Evolutionary conservation across 306 rosid species (phyloP), one percentile per base, ranked within the genome.

Genomic region (Pyrus betulifolia): DNA sequence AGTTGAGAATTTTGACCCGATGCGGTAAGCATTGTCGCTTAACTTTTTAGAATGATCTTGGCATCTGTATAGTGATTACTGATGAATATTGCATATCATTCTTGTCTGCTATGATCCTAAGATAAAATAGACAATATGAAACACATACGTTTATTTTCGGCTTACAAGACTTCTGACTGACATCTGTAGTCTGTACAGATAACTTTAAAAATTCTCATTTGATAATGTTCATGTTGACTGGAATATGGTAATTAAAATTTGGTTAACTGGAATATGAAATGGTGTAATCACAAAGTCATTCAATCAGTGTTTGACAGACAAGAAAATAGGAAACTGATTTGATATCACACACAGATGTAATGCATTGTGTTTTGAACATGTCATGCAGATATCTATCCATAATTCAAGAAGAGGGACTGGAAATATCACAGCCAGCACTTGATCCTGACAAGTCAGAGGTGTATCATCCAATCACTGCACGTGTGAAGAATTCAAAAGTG

Each of bases 361-460:
- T 31, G 66, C 5, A 71, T 66, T 31, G 18, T 38, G 33, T 25
- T n/a, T 46, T 69, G 75, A 68, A 75, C 67, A 78, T 83, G 52
- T 83, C 35, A 80, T 67, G 67, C 72, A 94, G 98, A 83, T 94
- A 94, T 84, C 60, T 94, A 83, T 84, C 92, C n/a, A 84, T 92
- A 81, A 80, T 94, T 69, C 75, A 82, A 82, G 93, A 87, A 70
- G 98, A 92, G 85, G 96, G 90, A 74, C 93, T 94, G 23, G 95
- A 92, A 87, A 92, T 94, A 88, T 94, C 98, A 72, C 98, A 94
- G 89, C 98, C 98, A 44, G 98, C 92, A 35, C 91, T 94, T 69
- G 98, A 92, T 86, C 93, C 90, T 51, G 75, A 22, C 51, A 90
- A 94, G 86, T 94, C 98, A 46, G 93, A 86, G 67, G 88, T 94